A percentile compares a stretch with the other conserved stretches of the same genome.
Evolutionary conservation across 352 stramenopile species (phyloP).

Genomic region (Phytophthora podocarpi): DNA sequence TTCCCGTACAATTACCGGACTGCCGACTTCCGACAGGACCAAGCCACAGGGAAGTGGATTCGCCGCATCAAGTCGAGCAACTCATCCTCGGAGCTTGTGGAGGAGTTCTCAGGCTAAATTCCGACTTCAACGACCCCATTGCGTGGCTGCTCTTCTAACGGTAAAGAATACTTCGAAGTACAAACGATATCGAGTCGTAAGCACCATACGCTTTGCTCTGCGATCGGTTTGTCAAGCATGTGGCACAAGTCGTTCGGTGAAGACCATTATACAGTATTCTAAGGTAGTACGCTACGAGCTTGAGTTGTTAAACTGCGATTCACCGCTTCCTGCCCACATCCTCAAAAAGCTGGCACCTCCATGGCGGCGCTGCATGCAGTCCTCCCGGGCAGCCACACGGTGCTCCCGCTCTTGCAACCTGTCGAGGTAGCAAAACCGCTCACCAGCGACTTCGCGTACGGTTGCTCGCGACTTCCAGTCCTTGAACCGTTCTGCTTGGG

Average conservation of each 20-base stretch:
- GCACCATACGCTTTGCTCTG: neutral
- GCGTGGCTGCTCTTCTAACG: neutral
- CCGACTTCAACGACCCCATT: neutral
- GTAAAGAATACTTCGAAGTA: neutral
- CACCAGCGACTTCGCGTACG: slow-evolving; percentile 49
- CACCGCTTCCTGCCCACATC: slow-evolving; percentile 82
- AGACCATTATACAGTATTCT: neutral
- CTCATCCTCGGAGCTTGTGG: slow-evolving; percentile 31
- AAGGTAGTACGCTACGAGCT: neutral
- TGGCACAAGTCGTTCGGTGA: neutral
- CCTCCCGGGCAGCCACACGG: slow-evolving; percentile 48
- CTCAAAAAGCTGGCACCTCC: slow-evolving; percentile 68
- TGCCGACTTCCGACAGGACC: slow-evolving; percentile 60
- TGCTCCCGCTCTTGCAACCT: slow-evolving; percentile 67
- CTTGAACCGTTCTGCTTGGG: slow-evolving; percentile 42
- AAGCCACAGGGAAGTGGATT: slow-evolving; percentile 43
- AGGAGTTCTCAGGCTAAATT: slow-evolving; percentile 30
- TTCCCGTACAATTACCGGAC: slow-evolving; percentile 70
- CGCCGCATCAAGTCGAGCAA: slow-evolving; percentile 38
- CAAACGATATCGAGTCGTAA: neutral
- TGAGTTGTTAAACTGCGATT: slow-evolving; percentile 73
- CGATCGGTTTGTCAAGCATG: neutral
- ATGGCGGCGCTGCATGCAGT: slow-evolving; percentile 70
- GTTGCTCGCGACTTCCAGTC: slow-evolving; percentile 64
- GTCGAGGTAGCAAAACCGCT: slow-evolving; percentile 66